A percentile compares a stretch with the other conserved stretches of the same genome.
phyloP scores from a whole-genome alignment of 352 stramenopile genomes.

The Elongisporangium senticosum region DNA sequence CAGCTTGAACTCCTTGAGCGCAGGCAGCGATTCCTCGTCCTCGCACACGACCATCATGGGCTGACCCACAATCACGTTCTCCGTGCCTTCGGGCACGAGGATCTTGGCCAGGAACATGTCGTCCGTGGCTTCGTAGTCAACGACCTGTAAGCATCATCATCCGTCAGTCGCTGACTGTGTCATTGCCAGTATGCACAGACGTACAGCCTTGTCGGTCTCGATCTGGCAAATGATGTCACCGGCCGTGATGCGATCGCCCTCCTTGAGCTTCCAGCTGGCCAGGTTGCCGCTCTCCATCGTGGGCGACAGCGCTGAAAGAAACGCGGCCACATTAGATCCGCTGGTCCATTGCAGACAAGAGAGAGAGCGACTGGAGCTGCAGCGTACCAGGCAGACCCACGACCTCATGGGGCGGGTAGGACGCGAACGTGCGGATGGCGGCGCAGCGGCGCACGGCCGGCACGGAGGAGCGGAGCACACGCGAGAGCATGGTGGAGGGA shows the following conservation, averaged over 20 bases:
- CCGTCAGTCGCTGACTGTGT: background rate
- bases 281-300: conserved; percentile 98
- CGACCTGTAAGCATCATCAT: conserved; percentile 32
- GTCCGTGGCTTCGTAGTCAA: conserved; percentile 98
- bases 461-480: conserved; percentile 43
- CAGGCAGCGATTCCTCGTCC: conserved; percentile 66
- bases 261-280: conserved; percentile 92
- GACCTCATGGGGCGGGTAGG: conserved; percentile 75
- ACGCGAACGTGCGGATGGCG: conserved; percentile 49
- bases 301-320: conserved; percentile 85
- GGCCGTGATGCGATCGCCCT: conserved; percentile 89
- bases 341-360: conserved; percentile 6
- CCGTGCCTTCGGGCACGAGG: conserved; percentile 84
- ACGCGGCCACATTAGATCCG: background rate
- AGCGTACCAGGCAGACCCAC: conserved; percentile 64
- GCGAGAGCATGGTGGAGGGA: conserved; percentile 45
- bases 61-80: conserved; percentile 89
- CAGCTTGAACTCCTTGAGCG: conserved; percentile 73
- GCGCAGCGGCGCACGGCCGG: conserved; percentile 31
- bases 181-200: conserved; percentile 2
- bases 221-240: conserved; percentile 96
- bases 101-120: conserved; percentile 96
- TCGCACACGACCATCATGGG: conserved; percentile 97
- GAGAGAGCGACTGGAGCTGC: no score
- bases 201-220: conserved; percentile 97